These are phyloP conservation scores for Sherardia arvensis DNA, from an alignment of 257 asterid species.

Conservation along the genomic window DNA sequence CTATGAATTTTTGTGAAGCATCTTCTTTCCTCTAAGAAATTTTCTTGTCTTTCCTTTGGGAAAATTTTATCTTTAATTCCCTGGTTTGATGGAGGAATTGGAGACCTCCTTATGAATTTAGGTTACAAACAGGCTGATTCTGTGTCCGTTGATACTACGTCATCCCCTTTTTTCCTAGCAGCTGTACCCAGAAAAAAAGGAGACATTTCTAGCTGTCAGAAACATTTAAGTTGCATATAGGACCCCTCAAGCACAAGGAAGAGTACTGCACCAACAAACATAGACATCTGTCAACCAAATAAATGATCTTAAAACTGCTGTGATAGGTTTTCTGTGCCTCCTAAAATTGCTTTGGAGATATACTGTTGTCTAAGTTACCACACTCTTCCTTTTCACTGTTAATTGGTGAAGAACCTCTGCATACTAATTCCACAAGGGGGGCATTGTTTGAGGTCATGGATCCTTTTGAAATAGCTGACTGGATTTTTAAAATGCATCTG, in stretches of 20 bases:
- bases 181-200: constrained; percentile 27
- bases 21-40: constrained; percentile 28
- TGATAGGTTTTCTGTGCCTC: no score
- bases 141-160: constrained; percentile 11
- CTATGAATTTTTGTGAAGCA: constrained; percentile 26
- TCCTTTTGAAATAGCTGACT: constrained; percentile 50
- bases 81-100: constrained; percentile 27
- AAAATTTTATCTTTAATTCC: constrained; percentile 14
- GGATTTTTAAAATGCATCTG: constrained; percentile 64
- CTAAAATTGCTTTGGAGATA: background rate
- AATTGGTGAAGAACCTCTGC: constrained; percentile 59
- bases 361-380: background rate
- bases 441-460: constrained; percentile 26
- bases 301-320: background rate
- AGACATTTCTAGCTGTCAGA: background rate
- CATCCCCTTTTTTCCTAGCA: constrained; percentile 17
- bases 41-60: constrained; percentile 33
- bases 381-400: no score
- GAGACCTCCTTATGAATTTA: constrained; percentile 47
- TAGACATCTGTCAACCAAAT: background rate
- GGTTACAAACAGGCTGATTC: constrained; percentile 41
- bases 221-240: background rate
- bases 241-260: background rate
- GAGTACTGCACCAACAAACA: background rate
- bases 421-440: constrained; percentile 47